These are phyloP conservation scores for Lichtheimia corymbifera DNA, from an alignment of 371 early-diverging fungal species.

Conservation along the genomic window DNA sequence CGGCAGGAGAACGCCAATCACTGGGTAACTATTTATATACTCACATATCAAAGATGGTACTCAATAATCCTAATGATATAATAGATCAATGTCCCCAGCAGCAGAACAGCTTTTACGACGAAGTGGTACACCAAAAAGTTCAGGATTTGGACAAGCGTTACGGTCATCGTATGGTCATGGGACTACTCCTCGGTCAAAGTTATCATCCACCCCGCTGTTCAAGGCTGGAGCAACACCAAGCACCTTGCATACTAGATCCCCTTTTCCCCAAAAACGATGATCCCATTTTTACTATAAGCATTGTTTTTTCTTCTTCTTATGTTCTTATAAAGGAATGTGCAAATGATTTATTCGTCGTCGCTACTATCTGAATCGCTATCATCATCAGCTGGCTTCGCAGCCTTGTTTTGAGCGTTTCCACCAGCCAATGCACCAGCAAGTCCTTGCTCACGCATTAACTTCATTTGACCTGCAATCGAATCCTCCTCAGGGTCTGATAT, in stretches of 20 bases:
- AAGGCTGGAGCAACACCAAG: constrained; percentile 41
- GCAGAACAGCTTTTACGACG: constrained; percentile 44
- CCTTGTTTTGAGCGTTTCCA: constrained; percentile 45
- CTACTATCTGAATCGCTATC: constrained; percentile 36
- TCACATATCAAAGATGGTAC: background rate
- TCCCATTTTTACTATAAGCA: background rate
- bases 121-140: constrained; percentile 26
- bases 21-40: background rate
- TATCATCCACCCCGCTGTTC: constrained; percentile 30
- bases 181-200: constrained; percentile 19
- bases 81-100: constrained; percentile 39
- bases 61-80: too few relatives aligned
- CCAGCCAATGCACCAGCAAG: constrained; percentile 61
- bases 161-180: constrained; percentile 37
- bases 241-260: constrained; percentile 10
- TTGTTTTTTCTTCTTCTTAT: background rate
- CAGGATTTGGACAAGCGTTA: constrained; percentile 39
- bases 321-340: background rate
- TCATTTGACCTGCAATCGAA: constrained; percentile 93
- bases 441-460: constrained; percentile 78
- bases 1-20: constrained; percentile 28
- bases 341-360: constrained; percentile 22
- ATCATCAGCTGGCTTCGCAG: constrained; percentile 13
- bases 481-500: constrained; percentile 97
- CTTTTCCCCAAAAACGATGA: constrained; percentile 3